These are phyloP conservation scores for Aspergillus homomorphus DNA, from an alignment of 495 filamentous ascomycete genomes.

Conservation along the genomic window DNA sequence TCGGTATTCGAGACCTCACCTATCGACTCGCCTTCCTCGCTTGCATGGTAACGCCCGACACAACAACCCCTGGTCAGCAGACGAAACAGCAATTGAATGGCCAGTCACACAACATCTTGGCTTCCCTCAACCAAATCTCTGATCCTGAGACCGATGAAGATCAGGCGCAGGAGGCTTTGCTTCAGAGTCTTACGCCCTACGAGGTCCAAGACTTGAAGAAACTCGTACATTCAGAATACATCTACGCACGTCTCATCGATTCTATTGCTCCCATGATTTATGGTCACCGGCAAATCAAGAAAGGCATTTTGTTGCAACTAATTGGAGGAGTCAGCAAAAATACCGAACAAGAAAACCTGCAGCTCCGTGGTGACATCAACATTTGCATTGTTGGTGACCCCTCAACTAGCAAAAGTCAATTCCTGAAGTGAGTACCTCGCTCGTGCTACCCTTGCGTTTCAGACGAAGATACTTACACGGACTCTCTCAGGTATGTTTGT, in stretches of 20 bases:
- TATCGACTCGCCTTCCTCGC: constrained; percentile 97
- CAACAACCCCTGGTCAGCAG: constrained; percentile 68
- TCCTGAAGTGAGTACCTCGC: constrained; percentile 65
- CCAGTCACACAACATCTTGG: constrained; percentile 75
- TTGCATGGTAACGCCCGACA: constrained; percentile 95
- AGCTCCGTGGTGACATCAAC: constrained; percentile 94
- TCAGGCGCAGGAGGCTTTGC: constrained; percentile 81
- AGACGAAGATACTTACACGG: constrained; percentile 9
- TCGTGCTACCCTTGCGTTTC: neutral
- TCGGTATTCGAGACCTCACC: constrained; percentile 92
- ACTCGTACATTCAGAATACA: constrained; percentile 93
- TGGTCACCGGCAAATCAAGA: constrained; percentile 96
- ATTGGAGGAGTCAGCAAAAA: constrained; percentile 87
- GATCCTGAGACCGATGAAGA: constrained; percentile 69
- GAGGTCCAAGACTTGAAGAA: constrained; percentile 89
- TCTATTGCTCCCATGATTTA: constrained; percentile 97
- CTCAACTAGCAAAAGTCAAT: constrained; percentile 97
- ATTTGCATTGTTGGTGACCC: constrained; percentile 98
- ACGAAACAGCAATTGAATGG: constrained; percentile 64
- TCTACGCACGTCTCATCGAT: constrained; percentile 89
- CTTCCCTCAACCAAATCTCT: constrained; percentile 70
- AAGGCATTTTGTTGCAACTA: constrained; percentile 88
- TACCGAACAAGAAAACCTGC: constrained; percentile 84
- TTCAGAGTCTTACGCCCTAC: constrained; percentile 73
- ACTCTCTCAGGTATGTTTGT: constrained; percentile 67